Conservation (phyloP, 2,329 filamentous ascomycete genomes). For the Didymella glomerata region DNA sequence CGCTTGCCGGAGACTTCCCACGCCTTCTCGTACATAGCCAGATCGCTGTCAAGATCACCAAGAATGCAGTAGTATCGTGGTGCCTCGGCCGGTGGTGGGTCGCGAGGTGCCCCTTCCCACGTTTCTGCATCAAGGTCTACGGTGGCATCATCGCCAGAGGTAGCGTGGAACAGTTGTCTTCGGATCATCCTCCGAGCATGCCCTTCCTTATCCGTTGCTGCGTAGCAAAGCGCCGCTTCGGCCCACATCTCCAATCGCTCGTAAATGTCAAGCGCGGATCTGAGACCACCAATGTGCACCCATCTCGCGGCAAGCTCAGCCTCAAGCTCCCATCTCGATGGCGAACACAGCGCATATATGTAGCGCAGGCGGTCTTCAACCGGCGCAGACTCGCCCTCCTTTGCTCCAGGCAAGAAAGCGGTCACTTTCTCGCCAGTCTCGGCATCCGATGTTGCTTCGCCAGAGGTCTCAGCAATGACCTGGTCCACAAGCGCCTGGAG, state of each 20-base stretch:
- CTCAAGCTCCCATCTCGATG: slow-evolving; percentile 92
- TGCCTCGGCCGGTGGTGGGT: slow-evolving; percentile 79
- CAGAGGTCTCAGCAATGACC: slow-evolving; percentile 82
- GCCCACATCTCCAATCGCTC: slow-evolving; percentile 93
- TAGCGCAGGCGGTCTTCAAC: slow-evolving; percentile 80
- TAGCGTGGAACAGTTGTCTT: slow-evolving; percentile 78
- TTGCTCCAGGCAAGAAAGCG: slow-evolving; percentile 81
- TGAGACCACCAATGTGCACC: slow-evolving; percentile 84
- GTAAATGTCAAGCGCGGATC: slow-evolving; percentile 94
- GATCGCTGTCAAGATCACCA: slow-evolving; percentile 83
- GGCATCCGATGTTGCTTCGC: slow-evolving; percentile 35
- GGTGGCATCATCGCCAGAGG: slow-evolving; percentile 53
- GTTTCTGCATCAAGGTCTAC: slow-evolving; percentile 56
- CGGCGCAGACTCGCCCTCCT: slow-evolving; percentile 78
- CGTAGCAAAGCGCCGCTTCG: slow-evolving; percentile 90
- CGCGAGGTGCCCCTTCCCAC: slow-evolving; percentile 73
- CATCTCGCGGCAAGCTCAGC: slow-evolving; percentile 92
- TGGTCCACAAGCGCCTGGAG: slow-evolving; percentile 96
- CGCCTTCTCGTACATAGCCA: slow-evolving; percentile 79
- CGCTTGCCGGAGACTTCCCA: slow-evolving; percentile 85
- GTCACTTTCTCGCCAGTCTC: slow-evolving; percentile 61
- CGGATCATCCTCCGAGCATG: slow-evolving; percentile 81
- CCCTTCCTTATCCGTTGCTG: slow-evolving; percentile 78
- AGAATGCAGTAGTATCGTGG: slow-evolving; percentile 92
- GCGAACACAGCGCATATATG: slow-evolving; percentile 82